These are phyloP conservation scores for Penicillium parvum DNA, from an alignment of 495 filamentous ascomycete species.

Conservation along the genomic window DNA sequence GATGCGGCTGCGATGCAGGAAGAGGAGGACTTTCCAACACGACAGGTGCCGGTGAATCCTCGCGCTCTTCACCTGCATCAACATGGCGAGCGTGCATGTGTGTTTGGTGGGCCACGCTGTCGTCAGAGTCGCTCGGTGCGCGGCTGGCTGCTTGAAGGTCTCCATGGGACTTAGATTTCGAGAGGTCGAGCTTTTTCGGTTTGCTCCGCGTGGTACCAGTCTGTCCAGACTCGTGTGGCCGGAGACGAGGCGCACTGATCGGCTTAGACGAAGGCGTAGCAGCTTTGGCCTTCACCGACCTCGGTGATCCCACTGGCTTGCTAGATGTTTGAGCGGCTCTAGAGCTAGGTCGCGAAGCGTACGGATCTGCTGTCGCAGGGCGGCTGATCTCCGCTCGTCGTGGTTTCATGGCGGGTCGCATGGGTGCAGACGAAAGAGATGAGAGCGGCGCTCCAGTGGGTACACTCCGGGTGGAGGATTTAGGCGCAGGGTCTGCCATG, in stretches of 20 bases:
- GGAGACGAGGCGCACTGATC: slow-evolving; percentile 26
- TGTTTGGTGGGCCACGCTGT: slow-evolving; percentile 17
- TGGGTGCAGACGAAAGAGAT: slow-evolving; percentile 55
- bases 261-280: slow-evolving; percentile 29
- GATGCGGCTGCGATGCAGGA: slow-evolving; percentile 15
- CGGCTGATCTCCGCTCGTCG: slow-evolving; percentile 46
- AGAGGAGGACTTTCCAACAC: slow-evolving; percentile 26
- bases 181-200: slow-evolving; percentile 38
- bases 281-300: slow-evolving; percentile 28
- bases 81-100: slow-evolving; percentile 26
- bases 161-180: slow-evolving; percentile 29
- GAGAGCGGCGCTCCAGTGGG: slow-evolving; percentile 33
- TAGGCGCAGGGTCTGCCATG: slow-evolving; percentile 37
- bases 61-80: slow-evolving; percentile 58
- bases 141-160: slow-evolving; percentile 17
- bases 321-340: slow-evolving; percentile 29
- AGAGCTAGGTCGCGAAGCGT: slow-evolving; percentile 38
- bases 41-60: slow-evolving; percentile 36
- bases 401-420: slow-evolving; percentile 48
- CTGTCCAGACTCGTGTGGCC: slow-evolving; percentile 25
- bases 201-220: slow-evolving; percentile 29
- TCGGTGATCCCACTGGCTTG: slow-evolving; percentile 40
- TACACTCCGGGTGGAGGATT: slow-evolving; percentile 26
- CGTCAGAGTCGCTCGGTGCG: slow-evolving; percentile 27
- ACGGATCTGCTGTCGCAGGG: slow-evolving; percentile 58